Evolutionary conservation across 1,139 yeast genomes (phyloP).

Genomic region (Nakaseomyces glabratus): DNA sequence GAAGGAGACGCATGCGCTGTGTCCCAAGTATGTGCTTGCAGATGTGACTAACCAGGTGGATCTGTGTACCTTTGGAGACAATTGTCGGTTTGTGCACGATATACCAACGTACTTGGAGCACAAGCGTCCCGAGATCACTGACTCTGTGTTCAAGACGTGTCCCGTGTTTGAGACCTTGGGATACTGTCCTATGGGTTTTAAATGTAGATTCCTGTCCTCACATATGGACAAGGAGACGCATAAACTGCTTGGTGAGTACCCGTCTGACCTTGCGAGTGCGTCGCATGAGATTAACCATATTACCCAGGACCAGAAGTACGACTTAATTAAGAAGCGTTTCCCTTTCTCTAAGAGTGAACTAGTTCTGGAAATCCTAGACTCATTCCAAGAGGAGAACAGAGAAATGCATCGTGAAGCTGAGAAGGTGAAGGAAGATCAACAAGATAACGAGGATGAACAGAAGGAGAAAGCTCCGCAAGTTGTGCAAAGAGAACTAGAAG

Average conservation of each 20-base stretch:
- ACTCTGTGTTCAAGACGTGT: conserved; percentile 45
- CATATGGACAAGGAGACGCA: conserved; percentile 50
- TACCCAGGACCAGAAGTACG: conserved; percentile 41
- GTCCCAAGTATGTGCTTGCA: conserved; percentile 48
- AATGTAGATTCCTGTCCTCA: conserved; percentile 84
- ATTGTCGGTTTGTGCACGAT: conserved; percentile 74
- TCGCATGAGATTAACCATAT: conserved; percentile 60
- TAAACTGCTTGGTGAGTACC: conserved; percentile 32
- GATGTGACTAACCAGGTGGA: conserved; percentile 35
- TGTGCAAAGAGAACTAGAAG: conserved; percentile 20
- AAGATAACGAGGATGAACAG: conserved; percentile 15
- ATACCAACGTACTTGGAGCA: conserved; percentile 49
- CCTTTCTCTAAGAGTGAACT: conserved; percentile 47
- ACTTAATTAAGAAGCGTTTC: conserved; percentile 56
- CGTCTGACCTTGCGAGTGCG: neutral
- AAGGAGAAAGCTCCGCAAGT: conserved; percentile 24
- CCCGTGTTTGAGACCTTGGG: conserved; percentile 81
- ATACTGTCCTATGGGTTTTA: conserved; percentile 83
- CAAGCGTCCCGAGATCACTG: conserved; percentile 61
- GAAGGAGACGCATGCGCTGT: conserved; percentile 57
- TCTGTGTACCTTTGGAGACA: conserved; percentile 61
- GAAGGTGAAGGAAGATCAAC: conserved; percentile 20
- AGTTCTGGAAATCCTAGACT: conserved; percentile 49
- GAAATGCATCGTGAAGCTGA: conserved; percentile 18
- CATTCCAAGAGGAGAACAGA: conserved; percentile 36